Evolutionary conservation across 495 filamentous ascomycete genomes (phyloP).

Genomic region (Lasiosphaeria ovina): DNA sequence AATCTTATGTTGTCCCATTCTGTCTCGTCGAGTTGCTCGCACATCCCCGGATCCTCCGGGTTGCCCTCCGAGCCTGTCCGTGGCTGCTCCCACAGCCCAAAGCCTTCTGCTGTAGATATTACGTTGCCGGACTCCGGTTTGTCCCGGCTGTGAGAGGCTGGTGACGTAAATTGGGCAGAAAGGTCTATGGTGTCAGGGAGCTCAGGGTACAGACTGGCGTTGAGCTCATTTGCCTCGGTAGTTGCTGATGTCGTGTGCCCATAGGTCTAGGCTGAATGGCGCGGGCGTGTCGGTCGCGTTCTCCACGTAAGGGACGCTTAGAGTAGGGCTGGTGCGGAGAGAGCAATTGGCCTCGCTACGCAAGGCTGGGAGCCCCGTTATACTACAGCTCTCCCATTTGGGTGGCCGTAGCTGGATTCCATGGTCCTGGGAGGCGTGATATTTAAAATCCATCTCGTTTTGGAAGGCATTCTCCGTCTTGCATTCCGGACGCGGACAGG

Average conservation of each 20-base stretch:
- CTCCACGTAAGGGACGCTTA: conserved; percentile 2
- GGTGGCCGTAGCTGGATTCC: neutral
- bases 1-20: conserved; percentile 1
- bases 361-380: neutral
- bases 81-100: conserved; percentile 1
- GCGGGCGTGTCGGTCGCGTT: neutral
- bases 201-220: neutral
- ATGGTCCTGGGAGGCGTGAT: neutral
- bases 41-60: neutral
- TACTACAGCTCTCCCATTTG: neutral
- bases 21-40: conserved; percentile 1
- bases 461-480: conserved; percentile 1
- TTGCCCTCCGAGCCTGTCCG: conserved; percentile 1
- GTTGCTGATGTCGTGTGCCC: neutral
- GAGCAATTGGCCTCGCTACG: neutral
- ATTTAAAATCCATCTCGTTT: conserved; percentile 2
- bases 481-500: conserved; percentile 1
- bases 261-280: neutral
- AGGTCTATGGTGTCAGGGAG: neutral
- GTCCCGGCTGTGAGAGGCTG: neutral
- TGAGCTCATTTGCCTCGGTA: conserved; percentile 1
- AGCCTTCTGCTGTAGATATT: neutral
- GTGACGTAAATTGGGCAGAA: neutral
- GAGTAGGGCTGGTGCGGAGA: neutral
- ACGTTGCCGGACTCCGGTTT: conserved; percentile 1